Base-by-base conservation (phyloP, 805 yeast genomes). In the Wickerhamiella shivajii region DNA sequence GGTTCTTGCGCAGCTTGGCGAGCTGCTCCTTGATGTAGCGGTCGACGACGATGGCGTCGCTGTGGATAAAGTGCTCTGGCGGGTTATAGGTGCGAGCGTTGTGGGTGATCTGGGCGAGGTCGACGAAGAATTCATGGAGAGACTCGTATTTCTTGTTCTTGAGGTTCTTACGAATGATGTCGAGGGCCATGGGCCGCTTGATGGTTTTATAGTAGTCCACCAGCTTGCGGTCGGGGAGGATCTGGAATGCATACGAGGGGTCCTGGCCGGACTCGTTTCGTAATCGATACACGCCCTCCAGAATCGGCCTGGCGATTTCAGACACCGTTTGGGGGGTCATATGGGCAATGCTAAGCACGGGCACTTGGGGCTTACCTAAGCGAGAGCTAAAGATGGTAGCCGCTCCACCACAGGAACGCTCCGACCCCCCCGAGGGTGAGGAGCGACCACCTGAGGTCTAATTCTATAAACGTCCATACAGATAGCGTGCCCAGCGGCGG, bases 1-100 rank as follows among this genome's bases (percentile, higher is more conserved):
- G 30, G 59, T 66, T 69, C n/a, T 50, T 46, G 14, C 53, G 51
- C 31, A 77, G 58, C 37, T 57, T 55, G 10, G 76, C 73, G 20
- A 77, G 59, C 27, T 53, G 55, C 6, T 63, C 61, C 35, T 52
- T 56, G 29, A 76, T 50, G 49, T 55, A 72, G 27, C 61, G 52
- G 45, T 76, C 76, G 41, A 76, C 53, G 15, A 71, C 59, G 13
- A 63, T 60, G 3, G 84, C 95, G 45, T 77, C 78, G 16, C 63
- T 62, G 55, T 77, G 78, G 34, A 78, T 76, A 12, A 60, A 60
- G 1, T 84, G 71, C 10, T 66, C 73, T 41, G 72, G 74, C 38
- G 72, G 73, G 55, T 87, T 87, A 55, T 76, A 87, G 29, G 75
- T 69, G 39, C 80, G 69, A 3, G 96, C 95, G 50, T 87, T 87